Evolutionary conservation across 2,329 filamentous ascomycete genomes (phyloP).

Genomic region (Phialocephala sp.): DNA sequence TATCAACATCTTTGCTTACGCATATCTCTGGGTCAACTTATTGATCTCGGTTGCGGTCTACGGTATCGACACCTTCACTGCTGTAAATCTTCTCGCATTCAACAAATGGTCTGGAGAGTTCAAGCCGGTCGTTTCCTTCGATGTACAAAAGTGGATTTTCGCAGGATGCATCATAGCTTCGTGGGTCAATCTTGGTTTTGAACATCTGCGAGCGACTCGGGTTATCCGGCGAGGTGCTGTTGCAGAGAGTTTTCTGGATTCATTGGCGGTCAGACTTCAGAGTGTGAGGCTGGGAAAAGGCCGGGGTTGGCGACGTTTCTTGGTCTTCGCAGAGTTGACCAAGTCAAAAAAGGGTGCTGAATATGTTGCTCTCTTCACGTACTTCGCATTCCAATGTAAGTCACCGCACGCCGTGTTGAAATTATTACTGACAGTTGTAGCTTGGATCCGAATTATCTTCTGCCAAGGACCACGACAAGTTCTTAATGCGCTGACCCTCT

Average conservation of each 20-base stretch:
- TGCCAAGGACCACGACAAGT: conserved; percentile 92
- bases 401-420: conserved; percentile 22
- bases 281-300: conserved; percentile 76
- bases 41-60: conserved; percentile 84
- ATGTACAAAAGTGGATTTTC: conserved; percentile 93
- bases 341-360: conserved; percentile 76
- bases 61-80: conserved; percentile 89
- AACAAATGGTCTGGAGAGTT: conserved; percentile 88
- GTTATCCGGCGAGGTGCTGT: conserved; percentile 87
- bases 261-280: conserved; percentile 82
- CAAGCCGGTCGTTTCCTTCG: conserved; percentile 75
- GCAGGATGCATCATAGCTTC: conserved; percentile 90
- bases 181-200: conserved; percentile 79
- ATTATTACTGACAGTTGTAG: conserved; percentile 48
- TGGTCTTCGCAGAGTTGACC: conserved; percentile 74
- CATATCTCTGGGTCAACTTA: conserved; percentile 81
- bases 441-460: conserved; percentile 86
- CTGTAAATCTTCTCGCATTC: conserved; percentile 87
- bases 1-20: conserved; percentile 79
- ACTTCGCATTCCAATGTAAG: conserved; percentile 70
- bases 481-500: conserved; percentile 87
- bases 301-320: conserved; percentile 82
- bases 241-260: conserved; percentile 90
- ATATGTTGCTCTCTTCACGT: conserved; percentile 74
- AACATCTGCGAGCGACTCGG: conserved; percentile 78